Conservation (phyloP, 2,329 filamentous ascomycete genomes). For the Zarea fungicola region DNA sequence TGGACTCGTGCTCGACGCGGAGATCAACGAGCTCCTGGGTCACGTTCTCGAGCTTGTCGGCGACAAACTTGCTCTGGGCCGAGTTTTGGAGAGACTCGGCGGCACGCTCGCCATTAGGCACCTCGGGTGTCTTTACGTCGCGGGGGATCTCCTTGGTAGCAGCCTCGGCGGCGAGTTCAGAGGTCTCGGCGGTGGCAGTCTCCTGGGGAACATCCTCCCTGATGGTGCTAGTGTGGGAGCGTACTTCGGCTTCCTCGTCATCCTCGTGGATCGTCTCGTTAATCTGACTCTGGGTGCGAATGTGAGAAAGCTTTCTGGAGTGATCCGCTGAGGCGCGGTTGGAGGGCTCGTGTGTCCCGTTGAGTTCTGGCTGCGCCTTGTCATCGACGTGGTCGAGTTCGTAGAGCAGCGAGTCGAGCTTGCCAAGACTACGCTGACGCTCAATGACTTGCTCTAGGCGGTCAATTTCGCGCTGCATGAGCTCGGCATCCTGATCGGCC, state of each 20-base stretch:
- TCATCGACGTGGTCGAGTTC: constrained; percentile 79
- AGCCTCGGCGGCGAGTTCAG: constrained; percentile 17
- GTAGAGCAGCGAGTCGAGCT: constrained; percentile 85
- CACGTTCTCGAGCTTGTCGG: constrained; percentile 86
- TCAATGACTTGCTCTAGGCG: constrained; percentile 92
- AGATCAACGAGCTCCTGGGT: constrained; percentile 89
- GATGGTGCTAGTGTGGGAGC: constrained; percentile 28
- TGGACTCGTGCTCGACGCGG: constrained; percentile 82
- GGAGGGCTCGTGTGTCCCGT: constrained; percentile 32
- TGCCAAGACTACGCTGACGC: constrained; percentile 88
- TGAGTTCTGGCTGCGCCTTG: constrained; percentile 35
- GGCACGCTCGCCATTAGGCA: constrained; percentile 33
- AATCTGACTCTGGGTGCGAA: constrained; percentile 48
- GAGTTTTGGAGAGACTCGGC: constrained; percentile 60
- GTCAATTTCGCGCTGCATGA: constrained; percentile 96
- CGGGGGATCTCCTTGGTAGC: not conserved
- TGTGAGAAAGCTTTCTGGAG: constrained; percentile 43
- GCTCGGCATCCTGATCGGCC: constrained; percentile 88
- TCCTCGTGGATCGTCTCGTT: constrained; percentile 52
- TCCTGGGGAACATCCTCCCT: constrained; percentile 25
- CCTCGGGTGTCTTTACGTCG: not conserved
- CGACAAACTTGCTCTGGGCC: constrained; percentile 78
- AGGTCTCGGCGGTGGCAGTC: constrained; percentile 2
- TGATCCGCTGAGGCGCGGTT: constrained; percentile 42
- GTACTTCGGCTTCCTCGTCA: constrained; percentile 41